Percentiles rank a stretch among this genome's conserved stretches.
phyloP scores from a whole-genome alignment of 2,329 filamentous ascomycete species.

The Colletotrichum coccodes region DNA sequence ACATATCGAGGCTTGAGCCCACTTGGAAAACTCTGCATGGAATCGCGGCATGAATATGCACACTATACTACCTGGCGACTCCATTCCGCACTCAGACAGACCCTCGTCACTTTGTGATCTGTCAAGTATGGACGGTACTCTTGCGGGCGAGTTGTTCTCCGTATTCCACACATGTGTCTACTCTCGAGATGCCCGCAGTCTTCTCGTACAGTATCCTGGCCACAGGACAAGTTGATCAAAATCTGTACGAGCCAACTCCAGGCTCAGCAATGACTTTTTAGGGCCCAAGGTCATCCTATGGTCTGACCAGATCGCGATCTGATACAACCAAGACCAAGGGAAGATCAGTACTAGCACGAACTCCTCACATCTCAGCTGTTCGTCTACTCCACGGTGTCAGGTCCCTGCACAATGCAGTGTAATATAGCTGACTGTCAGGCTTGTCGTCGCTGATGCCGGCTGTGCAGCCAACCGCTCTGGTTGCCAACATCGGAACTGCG shows the following conservation, averaged over 20 bases:
- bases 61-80: constrained; percentile 15
- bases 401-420: constrained; percentile 33
- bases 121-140: constrained; percentile 15
- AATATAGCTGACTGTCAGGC: constrained; percentile 19
- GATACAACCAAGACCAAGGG: constrained; percentile 18
- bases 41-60: constrained; percentile 28
- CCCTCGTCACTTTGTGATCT: constrained; percentile 29
- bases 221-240: not conserved
- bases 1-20: constrained; percentile 29
- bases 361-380: constrained; percentile 28
- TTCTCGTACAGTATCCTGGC: constrained; percentile 9
- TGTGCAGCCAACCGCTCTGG: constrained; percentile 16
- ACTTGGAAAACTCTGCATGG: constrained; percentile 33
- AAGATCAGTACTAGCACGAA: constrained; percentile 19
- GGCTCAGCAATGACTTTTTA: not conserved
- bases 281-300: not conserved
- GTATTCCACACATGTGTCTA: constrained; percentile 2
- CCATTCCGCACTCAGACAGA: constrained; percentile 15
- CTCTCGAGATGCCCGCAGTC: constrained; percentile 8
- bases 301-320: constrained; percentile 24
- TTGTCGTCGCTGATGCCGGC: constrained; percentile 19
- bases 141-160: constrained; percentile 15
- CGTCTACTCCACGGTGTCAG: constrained; percentile 16
- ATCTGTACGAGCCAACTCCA: not conserved
- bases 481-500: constrained; percentile 30